Percentiles rank a stretch among this genome's conserved stretches.
Conservation (phyloP, 2,329 filamentous ascomycete genomes). For the Alternaria longipes region DNA sequence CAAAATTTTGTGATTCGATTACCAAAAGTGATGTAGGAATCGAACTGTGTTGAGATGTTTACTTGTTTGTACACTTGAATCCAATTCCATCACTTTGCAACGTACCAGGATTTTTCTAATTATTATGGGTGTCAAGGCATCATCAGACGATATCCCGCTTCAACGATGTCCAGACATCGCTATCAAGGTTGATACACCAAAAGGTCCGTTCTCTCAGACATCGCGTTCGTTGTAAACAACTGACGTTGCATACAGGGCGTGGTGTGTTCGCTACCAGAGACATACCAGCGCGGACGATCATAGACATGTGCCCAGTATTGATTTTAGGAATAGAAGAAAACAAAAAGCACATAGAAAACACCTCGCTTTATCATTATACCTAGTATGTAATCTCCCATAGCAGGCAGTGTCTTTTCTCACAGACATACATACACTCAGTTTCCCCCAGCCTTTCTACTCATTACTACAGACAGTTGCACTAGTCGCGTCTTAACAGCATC, state of each 20-base stretch:
- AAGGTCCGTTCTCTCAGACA: constrained; percentile 52
- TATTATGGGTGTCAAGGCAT: constrained; percentile 7
- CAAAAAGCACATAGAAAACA: constrained; percentile 59
- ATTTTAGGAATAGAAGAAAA: constrained; percentile 60
- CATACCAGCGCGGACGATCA: constrained; percentile 59
- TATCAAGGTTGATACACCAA: constrained; percentile 60
- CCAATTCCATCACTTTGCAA: background rate
- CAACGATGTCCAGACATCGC: constrained; percentile 54
- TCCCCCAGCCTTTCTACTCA: background rate
- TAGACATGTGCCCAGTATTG: constrained; percentile 64
- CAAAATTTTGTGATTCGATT: constrained; percentile 12
- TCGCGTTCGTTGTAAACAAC: background rate
- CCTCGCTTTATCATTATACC: constrained; percentile 64
- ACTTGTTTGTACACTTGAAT: background rate
- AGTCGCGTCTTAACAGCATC: background rate
- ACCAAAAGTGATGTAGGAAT: background rate
- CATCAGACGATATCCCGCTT: constrained; percentile 42
- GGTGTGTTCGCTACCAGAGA: constrained; percentile 60
- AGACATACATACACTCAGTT: background rate
- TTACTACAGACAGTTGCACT: background rate
- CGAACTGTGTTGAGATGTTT: background rate
- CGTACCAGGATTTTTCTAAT: background rate
- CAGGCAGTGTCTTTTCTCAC: no score
- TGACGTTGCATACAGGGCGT: constrained; percentile 54
- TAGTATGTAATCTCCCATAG: constrained; percentile 53